Base-by-base conservation (phyloP, 345 rosid genomes). In the Citrus australasica region DNA sequence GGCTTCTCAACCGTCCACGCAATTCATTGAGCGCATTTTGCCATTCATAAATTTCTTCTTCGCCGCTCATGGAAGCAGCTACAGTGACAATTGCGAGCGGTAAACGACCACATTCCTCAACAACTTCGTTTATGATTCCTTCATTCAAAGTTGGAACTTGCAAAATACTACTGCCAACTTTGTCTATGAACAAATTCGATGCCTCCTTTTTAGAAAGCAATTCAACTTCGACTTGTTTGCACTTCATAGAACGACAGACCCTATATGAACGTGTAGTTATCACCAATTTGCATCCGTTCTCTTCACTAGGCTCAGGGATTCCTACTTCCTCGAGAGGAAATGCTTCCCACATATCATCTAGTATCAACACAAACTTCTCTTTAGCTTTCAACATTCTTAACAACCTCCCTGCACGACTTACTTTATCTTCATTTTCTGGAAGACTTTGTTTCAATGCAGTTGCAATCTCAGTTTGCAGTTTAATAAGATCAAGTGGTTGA, bases 31-130 rank as follows among this genome's bases (percentile, higher is more conserved):
- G 46, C 1, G 76, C 76, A 48, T 53, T 73, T 25, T 67, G 64
- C 82, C 86, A 83, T 17, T 73, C 83, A 10, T 19, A 4, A 13
- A 78, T 21, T 9, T 74, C 74, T 0, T 30, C 4, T 7, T 19
- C 58, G 42, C 66, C 77, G 0, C 51, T 80, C 83, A 78, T 66
- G 48, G 63, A 27, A 1, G 64, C 25, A 1, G 78, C 83, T 48
- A 78, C 32, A 0, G 71, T 59, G 6, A 66, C 37, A n/a, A 81
- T 46, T 16, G 74, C 86, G 0, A 78, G 56, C 0, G 86, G 86
- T 61, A 42, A 3, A 42, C 51, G 0, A 9, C 7, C 48, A 40
- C 48, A n/a, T n/a, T 21, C 63, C 5, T 35, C 9, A 0, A 40
- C 81, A 40, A 85, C 69, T 3, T 5, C 4, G 16, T 33, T 55